Evolutionary conservation across 2,329 filamentous ascomycete genomes (phyloP).

Genomic region (Blumeria hordei): DNA sequence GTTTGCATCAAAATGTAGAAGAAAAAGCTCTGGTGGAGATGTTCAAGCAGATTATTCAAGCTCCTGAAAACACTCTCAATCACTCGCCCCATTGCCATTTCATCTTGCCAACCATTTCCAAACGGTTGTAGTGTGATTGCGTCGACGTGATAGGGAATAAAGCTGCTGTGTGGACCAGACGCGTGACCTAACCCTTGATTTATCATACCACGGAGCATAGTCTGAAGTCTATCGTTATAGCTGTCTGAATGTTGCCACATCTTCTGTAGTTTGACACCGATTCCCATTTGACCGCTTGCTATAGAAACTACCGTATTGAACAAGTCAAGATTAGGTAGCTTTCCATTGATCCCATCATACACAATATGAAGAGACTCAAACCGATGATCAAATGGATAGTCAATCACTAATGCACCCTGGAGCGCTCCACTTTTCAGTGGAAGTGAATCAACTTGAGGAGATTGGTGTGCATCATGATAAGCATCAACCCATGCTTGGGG

Average conservation of each 20-base stretch:
- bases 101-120: conserved; percentile 85
- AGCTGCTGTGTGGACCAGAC: conserved; percentile 77
- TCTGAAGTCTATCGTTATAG: conserved; percentile 62
- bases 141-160: conserved; percentile 95
- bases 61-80: conserved; percentile 81
- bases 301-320: conserved; percentile 86
- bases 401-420: conserved; percentile 79
- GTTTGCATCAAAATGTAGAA: conserved; percentile 88
- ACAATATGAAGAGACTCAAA: conserved; percentile 79
- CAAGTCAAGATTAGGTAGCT: conserved; percentile 82
- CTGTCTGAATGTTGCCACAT: conserved; percentile 56
- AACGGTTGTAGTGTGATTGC: conserved; percentile 81
- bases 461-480: conserved; percentile 74
- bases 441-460: conserved; percentile 44
- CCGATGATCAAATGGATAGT: conserved; percentile 63
- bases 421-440: conserved; percentile 81
- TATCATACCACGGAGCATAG: conserved; percentile 80
- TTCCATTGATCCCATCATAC: conserved; percentile 89
- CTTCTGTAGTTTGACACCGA: conserved; percentile 59
- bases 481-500: conserved; percentile 95
- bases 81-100: conserved; percentile 80
- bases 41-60: conserved; percentile 87
- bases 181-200: conserved; percentile 76
- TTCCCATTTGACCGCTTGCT: conserved; percentile 76
- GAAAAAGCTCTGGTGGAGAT: conserved; percentile 97